phyloP scores from a whole-genome alignment of 2,329 filamentous ascomycete species.

The Colletotrichum sp. region DNA sequence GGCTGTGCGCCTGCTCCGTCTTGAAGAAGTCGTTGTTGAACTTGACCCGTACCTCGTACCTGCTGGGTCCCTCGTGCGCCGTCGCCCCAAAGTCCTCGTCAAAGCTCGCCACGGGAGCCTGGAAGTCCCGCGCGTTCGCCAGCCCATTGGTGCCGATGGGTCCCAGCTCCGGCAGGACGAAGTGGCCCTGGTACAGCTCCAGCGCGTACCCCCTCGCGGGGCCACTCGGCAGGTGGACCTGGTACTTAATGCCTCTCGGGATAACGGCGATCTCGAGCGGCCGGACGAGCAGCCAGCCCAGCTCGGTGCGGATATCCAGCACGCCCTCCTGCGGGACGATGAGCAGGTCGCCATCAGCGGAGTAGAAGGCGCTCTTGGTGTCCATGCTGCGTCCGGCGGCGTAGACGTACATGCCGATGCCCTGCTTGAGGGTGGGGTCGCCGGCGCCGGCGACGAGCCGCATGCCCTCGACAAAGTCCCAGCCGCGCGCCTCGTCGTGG shows the following conservation, averaged over 20 bases:
- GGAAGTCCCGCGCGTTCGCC: slow-evolving; percentile 79
- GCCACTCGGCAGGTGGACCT: slow-evolving; percentile 67
- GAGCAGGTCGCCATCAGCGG: slow-evolving; percentile 79
- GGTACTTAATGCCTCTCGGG: slow-evolving; percentile 75
- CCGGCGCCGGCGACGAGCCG: slow-evolving; percentile 80
- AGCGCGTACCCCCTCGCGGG: slow-evolving; percentile 75
- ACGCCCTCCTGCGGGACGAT: slow-evolving; percentile 78
- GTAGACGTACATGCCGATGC: slow-evolving; percentile 81
- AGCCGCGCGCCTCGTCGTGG: slow-evolving; percentile 60
- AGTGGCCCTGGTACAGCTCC: slow-evolving; percentile 77
- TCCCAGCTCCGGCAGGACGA: slow-evolving; percentile 72
- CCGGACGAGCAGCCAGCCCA: slow-evolving; percentile 76
- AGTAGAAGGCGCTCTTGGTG: slow-evolving; percentile 79
- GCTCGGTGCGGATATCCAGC: slow-evolving; percentile 78
- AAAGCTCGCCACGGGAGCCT: slow-evolving; percentile 73
- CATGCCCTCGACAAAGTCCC: slow-evolving; percentile 62
- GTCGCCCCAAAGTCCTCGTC: slow-evolving; percentile 58
- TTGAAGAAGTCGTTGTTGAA: slow-evolving; percentile 72
- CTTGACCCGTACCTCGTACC: slow-evolving; percentile 63
- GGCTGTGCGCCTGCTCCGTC: slow-evolving; percentile 70
- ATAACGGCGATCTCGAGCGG: slow-evolving; percentile 81
- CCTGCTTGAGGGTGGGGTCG: slow-evolving; percentile 78
- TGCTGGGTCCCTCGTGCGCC: slow-evolving; percentile 37
- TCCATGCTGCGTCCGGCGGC: slow-evolving; percentile 81
- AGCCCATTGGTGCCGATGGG: slow-evolving; percentile 77